Base-by-base conservation (phyloP, 306 rosid genomes). In the Pterocarpus macrocarpus region DNA sequence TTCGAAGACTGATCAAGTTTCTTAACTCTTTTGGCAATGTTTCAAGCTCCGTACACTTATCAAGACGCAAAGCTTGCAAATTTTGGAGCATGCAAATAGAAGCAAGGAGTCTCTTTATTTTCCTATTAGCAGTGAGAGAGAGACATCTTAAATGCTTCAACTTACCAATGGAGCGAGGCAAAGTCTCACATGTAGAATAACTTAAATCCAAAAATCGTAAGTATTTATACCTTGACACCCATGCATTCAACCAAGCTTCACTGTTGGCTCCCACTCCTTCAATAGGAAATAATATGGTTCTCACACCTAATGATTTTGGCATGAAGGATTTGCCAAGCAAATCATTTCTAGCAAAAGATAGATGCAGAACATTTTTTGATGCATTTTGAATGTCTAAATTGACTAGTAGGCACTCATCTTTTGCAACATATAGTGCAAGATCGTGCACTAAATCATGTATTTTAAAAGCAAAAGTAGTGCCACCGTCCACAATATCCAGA, bases 381-480 rank as follows among this genome's bases (percentile, higher is more conserved):
- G 68, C 56, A 43, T 45, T 11, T 2, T 2, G 22, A 22, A 30
- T 30, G 8, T 11, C 14, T 1, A 39, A 35, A 39, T 64, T 76
- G 4, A 66, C 3, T 1, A 3, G 16, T 49, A 36, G 50, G 7
- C 53, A 84, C 28, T 79, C 86, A 13, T 10, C 57, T 55, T 69
- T 36, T 0, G 83, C 71, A 63, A 82, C 59, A 22, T 12, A 76
- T 0, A 32, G 8, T 10, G 84, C 85, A 30, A 88, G 78, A 43
- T 85, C 85, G 55, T 88, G 89, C 8, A 80, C 52, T 0, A 87
- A 64, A 41, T 82, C 69, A 30, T 83, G 89, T 74, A 85, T n/a
- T 71, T 41, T 36, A 52, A 87, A 78, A 6, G 0, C 0, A n/a
- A 3, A 65, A 2, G 0, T 8, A 15, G 7, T 16, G 17, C 4